A percentile compares a stretch with the other conserved stretches of the same genome.
phyloP scores from a whole-genome alignment of 2,329 filamentous ascomycete genomes.

The Aspergillus ochraceoroseus region DNA sequence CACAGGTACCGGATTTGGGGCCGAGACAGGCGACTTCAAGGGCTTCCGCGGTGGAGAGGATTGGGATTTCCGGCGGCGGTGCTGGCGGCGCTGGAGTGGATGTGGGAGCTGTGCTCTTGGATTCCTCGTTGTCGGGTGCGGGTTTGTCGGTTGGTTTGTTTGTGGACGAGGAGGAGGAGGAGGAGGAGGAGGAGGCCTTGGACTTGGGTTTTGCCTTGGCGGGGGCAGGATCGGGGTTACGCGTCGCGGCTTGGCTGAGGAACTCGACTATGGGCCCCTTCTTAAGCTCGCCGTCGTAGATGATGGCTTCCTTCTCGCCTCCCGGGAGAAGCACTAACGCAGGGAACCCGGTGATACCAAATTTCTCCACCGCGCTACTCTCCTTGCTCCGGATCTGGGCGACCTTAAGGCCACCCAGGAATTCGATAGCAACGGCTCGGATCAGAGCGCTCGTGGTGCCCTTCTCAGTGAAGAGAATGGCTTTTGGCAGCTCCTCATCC shows the following conservation, averaged over 20 bases:
- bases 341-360: conserved; percentile 72
- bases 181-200: no score
- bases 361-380: conserved; percentile 63
- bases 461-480: conserved; percentile 89
- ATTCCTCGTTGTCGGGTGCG: conserved; percentile 21
- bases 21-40: conserved; percentile 69
- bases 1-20: conserved; percentile 72
- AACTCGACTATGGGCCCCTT: conserved; percentile 79
- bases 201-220: conserved; percentile 30
- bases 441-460: conserved; percentile 78
- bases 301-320: conserved; percentile 60
- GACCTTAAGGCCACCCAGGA: conserved; percentile 70
- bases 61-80: conserved; percentile 60
- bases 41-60: conserved; percentile 59
- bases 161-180: no score
- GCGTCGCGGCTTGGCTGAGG: conserved; percentile 69
- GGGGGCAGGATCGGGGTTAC: conserved; percentile 70
- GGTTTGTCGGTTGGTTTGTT: conserved; percentile 46
- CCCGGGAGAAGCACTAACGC: conserved; percentile 74
- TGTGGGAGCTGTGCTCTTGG: conserved; percentile 42
- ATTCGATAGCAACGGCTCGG: conserved; percentile 84
- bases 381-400: conserved; percentile 84
- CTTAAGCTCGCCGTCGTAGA: conserved; percentile 78
- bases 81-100: conserved; percentile 56
- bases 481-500: conserved; percentile 68